Percentiles rank a stretch among this genome's conserved stretches.
Conservation (phyloP, 352 stramenopile genomes). For the Phytophthora tentaculata region DNA sequence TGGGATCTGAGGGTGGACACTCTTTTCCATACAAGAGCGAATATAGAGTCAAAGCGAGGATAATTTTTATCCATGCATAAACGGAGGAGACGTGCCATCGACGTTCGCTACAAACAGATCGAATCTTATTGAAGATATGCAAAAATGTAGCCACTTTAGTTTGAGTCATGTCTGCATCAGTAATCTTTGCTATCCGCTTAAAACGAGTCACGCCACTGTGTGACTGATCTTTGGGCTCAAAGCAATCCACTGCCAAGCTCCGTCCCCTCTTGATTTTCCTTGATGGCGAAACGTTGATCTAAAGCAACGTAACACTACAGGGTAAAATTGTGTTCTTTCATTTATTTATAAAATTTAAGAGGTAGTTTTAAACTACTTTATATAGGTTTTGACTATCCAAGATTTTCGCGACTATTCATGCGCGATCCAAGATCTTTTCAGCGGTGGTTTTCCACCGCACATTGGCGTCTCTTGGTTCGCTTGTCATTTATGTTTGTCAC, state of each 20-base stretch:
- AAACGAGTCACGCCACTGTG: too few relatives aligned
- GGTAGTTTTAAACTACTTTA: too few relatives aligned
- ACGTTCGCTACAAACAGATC: constrained; percentile 12
- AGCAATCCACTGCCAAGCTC: too few relatives aligned
- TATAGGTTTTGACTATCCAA: too few relatives aligned
- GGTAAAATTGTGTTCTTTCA: too few relatives aligned
- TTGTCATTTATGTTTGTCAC: constrained; percentile 8
- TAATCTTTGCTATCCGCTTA: too few relatives aligned
- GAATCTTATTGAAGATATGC: background rate
- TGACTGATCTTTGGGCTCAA: too few relatives aligned
- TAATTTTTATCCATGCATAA: constrained; percentile 5
- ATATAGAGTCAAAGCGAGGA: background rate
- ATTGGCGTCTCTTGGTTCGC: background rate
- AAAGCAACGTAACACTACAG: too few relatives aligned
- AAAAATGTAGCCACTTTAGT: background rate
- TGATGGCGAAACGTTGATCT: too few relatives aligned
- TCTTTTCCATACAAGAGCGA: constrained; percentile 3
- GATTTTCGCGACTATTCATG: background rate
- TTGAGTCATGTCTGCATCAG: background rate
- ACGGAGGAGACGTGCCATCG: constrained; percentile 8
- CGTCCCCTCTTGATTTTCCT: too few relatives aligned
- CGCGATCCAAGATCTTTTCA: background rate
- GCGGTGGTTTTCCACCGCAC: background rate
- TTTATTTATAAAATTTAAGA: too few relatives aligned
- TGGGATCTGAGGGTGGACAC: constrained; percentile 10